Evolutionary conservation across 2,329 filamentous ascomycete genomes (phyloP).

Genomic region (Xylariales sp.): DNA sequence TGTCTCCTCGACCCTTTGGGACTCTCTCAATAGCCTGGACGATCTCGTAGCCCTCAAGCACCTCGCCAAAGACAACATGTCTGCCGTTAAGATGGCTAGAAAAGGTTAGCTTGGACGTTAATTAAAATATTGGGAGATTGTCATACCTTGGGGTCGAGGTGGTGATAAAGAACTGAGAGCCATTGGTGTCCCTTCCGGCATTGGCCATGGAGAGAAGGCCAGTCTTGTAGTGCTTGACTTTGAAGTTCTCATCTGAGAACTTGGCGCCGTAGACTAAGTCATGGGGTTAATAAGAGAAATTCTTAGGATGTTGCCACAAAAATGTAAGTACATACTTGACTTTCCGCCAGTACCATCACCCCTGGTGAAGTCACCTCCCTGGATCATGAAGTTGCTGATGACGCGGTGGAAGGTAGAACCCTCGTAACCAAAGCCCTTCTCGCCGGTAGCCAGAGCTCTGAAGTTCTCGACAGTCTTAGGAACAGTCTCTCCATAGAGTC

Average conservation of each 20-base stretch:
- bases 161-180: conserved; percentile 97
- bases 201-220: conserved; percentile 94
- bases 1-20: no score
- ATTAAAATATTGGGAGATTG: no score
- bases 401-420: conserved; percentile 87
- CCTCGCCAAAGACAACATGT: conserved; percentile 83
- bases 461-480: conserved; percentile 89
- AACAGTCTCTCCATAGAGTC: conserved; percentile 79
- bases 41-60: conserved; percentile 48
- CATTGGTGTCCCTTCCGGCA: conserved; percentile 95
- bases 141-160: no score
- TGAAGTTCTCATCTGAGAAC: conserved; percentile 93
- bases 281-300: conserved; percentile 90
- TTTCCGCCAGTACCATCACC: conserved; percentile 57
- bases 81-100: conserved; percentile 82
- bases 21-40: conserved; percentile 62
- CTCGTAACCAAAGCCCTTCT: conserved; percentile 80
- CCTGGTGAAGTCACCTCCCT: conserved; percentile 93
- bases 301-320: conserved; percentile 36
- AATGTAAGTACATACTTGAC: neutral
- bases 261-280: conserved; percentile 94
- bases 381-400: conserved; percentile 91
- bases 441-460: conserved; percentile 73
- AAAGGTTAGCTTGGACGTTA: no score
- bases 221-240: conserved; percentile 65